Base-by-base conservation (phyloP, 169 alveolate genomes). In the Eimeria tenella region DNA sequence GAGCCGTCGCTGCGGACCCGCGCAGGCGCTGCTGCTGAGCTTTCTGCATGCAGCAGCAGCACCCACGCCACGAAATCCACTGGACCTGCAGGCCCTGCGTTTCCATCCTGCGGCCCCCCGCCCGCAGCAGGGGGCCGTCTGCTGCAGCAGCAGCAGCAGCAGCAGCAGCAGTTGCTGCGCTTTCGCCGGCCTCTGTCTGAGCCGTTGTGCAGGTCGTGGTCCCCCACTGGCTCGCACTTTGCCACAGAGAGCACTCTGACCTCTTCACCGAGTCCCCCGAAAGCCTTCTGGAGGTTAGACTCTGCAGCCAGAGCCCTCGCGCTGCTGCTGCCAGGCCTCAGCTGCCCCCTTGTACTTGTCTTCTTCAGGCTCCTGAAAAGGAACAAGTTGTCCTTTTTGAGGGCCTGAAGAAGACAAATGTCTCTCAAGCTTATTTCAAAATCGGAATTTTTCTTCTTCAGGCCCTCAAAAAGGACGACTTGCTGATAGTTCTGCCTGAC, bases 401-500 rank as follows among this genome's bases (percentile, higher is more conserved):
- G 52, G 52, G 58, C 88, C 25, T 10, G 63, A 9, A 52, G 10
- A n/a, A 49, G 53, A 55, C 70, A 50, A 9, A 17, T 31, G 42
- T 2, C 42, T 31, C 2, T 31, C 4, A 2, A 31, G n/a, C 42
- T 31, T 31, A 31, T 0, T 31, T 31, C 42, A 31, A 31, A 31
- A 31, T 31, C 42, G 42, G 42, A 31, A 31, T 31, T 31, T 71
- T 5, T 42, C 58, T 17, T 74, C 19, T 49, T 19, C 23, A 86
- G 93, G 83, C 71, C 13, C 93, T 88, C 13, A 21, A 53, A 56
- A 75, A 88, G 62, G 93, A 88, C 31, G 74, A 70, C 56, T n/a
- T 88, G 74, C 86, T 88, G 10, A 10, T 88, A 65, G 93, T 88
- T 55, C 70, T 88, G 10, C 93, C 93, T 49, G 86, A 88, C 58